Percentiles rank a stretch among this genome's conserved stretches.
These are phyloP conservation scores for Suhomyces maxii DNA, from an alignment of 1,139 yeast genomes.

Conservation along the genomic window DNA sequence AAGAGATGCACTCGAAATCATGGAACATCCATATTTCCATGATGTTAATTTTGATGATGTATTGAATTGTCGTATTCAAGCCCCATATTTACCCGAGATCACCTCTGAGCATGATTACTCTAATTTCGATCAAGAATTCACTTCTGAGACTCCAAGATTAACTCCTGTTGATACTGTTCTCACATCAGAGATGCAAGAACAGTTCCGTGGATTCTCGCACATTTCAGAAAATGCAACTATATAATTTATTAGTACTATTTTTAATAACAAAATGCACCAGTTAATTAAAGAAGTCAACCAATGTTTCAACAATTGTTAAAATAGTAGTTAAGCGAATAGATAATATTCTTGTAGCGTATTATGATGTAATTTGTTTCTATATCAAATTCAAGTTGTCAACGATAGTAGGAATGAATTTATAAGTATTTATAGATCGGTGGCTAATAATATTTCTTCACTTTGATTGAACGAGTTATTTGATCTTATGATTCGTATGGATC, in stretches of 20 bases:
- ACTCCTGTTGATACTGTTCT: slow-evolving; percentile 91
- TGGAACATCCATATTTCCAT: slow-evolving; percentile 91
- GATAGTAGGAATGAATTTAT: background rate
- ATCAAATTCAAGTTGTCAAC: too few species aligned
- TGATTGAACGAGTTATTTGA: too few species aligned
- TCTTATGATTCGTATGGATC: too few species aligned
- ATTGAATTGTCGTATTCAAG: slow-evolving; percentile 66
- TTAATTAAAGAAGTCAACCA: too few species aligned
- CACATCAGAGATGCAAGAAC: slow-evolving; percentile 89
- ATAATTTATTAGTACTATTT: slow-evolving; percentile 13
- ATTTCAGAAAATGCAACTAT: slow-evolving; percentile 67
- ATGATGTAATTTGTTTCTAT: too few species aligned
- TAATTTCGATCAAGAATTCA: slow-evolving; percentile 92
- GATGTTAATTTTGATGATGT: slow-evolving; percentile 91
- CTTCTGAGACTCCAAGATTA: slow-evolving; percentile 90
- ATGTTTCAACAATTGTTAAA: too few species aligned
- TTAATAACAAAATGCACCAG: too few species aligned
- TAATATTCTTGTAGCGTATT: too few species aligned
- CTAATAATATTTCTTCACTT: too few species aligned
- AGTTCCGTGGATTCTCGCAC: slow-evolving; percentile 94
- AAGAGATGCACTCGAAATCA: slow-evolving; percentile 86
- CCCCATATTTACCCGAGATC: slow-evolving; percentile 83
- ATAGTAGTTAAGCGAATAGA: too few species aligned
- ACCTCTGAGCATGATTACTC: slow-evolving; percentile 87
- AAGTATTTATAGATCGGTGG: background rate